Conservation (phyloP, 2,329 filamentous ascomycete species). For the Cordyceps cateniannulata region DNA sequence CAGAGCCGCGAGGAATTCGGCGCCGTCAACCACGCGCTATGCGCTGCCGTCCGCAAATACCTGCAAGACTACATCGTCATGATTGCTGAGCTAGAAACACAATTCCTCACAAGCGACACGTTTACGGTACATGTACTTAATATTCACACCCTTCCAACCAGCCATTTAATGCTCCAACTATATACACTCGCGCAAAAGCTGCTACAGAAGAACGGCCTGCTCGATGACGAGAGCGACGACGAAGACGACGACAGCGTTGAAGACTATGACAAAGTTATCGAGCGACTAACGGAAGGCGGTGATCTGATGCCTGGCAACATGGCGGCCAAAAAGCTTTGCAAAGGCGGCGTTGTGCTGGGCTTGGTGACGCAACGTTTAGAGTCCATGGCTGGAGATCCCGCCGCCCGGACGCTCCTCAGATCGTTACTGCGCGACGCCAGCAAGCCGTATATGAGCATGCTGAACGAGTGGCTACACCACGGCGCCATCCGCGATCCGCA, state of each 20-base stretch:
- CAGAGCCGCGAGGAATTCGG: slow-evolving; percentile 91
- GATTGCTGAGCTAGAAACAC: slow-evolving; percentile 87
- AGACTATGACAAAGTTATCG: slow-evolving; percentile 87
- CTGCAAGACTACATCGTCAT: slow-evolving; percentile 91
- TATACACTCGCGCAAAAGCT: slow-evolving; percentile 85
- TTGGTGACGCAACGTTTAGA: slow-evolving; percentile 79
- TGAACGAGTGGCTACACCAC: slow-evolving; percentile 97
- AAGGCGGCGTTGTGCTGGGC: slow-evolving; percentile 91
- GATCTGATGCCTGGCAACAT: slow-evolving; percentile 73
- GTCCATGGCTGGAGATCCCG: slow-evolving; percentile 88
- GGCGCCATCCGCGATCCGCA: slow-evolving; percentile 93
- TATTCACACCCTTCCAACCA: slow-evolving; percentile 82
- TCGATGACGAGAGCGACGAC: slow-evolving; percentile 73
- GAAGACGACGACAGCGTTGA: slow-evolving; percentile 68
- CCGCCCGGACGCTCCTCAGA: slow-evolving; percentile 74
- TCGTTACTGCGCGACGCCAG: slow-evolving; percentile 81
- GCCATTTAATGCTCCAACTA: slow-evolving; percentile 85
- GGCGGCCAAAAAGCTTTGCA: slow-evolving; percentile 85
- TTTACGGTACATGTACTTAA: slow-evolving; percentile 94
- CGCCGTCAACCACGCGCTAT: slow-evolving; percentile 89
- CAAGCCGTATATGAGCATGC: slow-evolving; percentile 92
- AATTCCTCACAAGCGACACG: slow-evolving; percentile 78
- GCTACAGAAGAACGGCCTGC: slow-evolving; percentile 76
- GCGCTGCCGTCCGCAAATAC: slow-evolving; percentile 86
- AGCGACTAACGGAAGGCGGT: slow-evolving; percentile 80